Base-by-base conservation (phyloP, 2,329 filamentous ascomycete species). In the Fusarium sambucinum region DNA sequence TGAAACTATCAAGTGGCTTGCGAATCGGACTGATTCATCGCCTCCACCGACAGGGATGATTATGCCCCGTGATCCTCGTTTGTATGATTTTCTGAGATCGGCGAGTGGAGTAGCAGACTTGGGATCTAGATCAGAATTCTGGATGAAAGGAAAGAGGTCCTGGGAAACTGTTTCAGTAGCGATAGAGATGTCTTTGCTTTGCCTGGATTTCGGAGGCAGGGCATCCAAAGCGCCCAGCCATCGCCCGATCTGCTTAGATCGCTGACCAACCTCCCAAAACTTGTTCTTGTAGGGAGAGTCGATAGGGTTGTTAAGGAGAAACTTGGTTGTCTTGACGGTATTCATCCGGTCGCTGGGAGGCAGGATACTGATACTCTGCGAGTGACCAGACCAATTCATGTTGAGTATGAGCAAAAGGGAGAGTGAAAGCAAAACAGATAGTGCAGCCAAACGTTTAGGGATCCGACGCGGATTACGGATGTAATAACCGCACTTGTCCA, bases 1-100 rank as follows among this genome's bases (percentile, higher is more conserved):
- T 6, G 75, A 66, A n/a, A 69, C 67, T 25, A 80, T 73, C 30
- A 78, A 59, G 40, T 80, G 79, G 38, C 74, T 72, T 4, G 77
- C 76, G 25, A 75, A 77, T 1, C 79, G 75, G 14, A 79, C 52
- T 16, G 67, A 60, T 2, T 60, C 32, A 0, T 71, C 55, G 16
- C 68, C 63, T 10, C 68, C 72, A 1, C 77, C 76, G 3, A 74
- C 74, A 21, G 78, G 70, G 6, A 80, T 77, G 38, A 80, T 74
- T 37, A 80, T 77, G 0, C 78, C 78, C 6, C 50, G 54, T 3
- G 67, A 69, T 1, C 62, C 35, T 50, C 3, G 54, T 1, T 54
- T 21, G 1, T 44, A 69, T 13, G 67, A 70, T 1, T 56, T 55
- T 5, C 73, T 68, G 2, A 79, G 57, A 30, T 76, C 72, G n/a